A percentile compares a stretch with the other conserved stretches of the same genome.
Conservation (phyloP, 2,329 filamentous ascomycete genomes). For the Tympanopsis confertula region DNA sequence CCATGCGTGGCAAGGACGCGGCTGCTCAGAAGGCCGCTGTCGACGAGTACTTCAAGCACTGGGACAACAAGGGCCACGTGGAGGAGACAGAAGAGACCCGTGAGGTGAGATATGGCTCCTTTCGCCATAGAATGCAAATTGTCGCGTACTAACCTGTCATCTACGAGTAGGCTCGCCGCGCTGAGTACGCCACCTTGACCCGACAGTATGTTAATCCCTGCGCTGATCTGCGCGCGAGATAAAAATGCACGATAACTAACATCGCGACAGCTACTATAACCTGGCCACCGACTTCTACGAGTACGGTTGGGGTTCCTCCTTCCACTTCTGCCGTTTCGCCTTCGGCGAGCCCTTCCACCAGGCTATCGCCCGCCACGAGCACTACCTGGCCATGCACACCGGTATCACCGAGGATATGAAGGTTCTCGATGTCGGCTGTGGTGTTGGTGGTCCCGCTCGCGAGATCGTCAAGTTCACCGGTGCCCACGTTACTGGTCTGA, state of each 20-base stretch:
- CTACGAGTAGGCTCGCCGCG: slow-evolving; percentile 38
- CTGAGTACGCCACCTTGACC: slow-evolving; percentile 62
- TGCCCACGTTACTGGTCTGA: slow-evolving; percentile 58
- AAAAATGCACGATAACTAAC: slow-evolving; percentile 2
- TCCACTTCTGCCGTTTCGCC: slow-evolving; percentile 70
- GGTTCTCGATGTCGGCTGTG: slow-evolving; percentile 66
- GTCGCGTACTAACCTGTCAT: slow-evolving; percentile 6
- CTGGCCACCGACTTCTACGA: slow-evolving; percentile 65
- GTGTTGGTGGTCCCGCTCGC: slow-evolving; percentile 64
- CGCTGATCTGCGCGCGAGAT: slow-evolving; percentile 1
- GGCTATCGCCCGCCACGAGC: slow-evolving; percentile 66
- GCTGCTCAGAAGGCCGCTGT: slow-evolving; percentile 55
- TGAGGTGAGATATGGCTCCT: slow-evolving; percentile 30
- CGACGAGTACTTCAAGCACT: slow-evolving; percentile 71
- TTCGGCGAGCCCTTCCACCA: slow-evolving; percentile 58
- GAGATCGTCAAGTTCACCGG: slow-evolving; percentile 66
- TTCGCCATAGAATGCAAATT: slow-evolving; percentile 1
- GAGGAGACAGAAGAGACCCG: slow-evolving; percentile 56
- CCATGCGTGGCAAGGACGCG: slow-evolving; percentile 57
- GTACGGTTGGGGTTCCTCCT: slow-evolving; percentile 64
- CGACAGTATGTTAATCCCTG: slow-evolving; percentile 42
- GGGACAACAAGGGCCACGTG: slow-evolving; percentile 57
- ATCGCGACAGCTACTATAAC: slow-evolving; percentile 55
- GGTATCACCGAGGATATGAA: slow-evolving; percentile 52
- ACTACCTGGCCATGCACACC: slow-evolving; percentile 65